These are phyloP conservation scores for Pestalotiopsis sp. DNA, from an alignment of 2,329 filamentous ascomycete species.

Conservation along the genomic window DNA sequence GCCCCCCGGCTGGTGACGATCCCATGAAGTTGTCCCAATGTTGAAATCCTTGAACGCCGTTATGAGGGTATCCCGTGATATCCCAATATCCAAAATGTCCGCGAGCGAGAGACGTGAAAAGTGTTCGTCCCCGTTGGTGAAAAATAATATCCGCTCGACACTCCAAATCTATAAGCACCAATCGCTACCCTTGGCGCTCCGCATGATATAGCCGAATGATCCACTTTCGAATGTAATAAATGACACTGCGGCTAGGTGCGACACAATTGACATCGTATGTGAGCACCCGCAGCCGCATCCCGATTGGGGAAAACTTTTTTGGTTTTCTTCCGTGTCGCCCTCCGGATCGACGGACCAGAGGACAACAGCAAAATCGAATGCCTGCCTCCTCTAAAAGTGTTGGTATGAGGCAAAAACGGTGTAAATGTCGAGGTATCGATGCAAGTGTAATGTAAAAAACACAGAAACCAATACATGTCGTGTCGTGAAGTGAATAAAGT, in stretches of 20 bases:
- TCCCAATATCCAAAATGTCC: slow-evolving; percentile 1
- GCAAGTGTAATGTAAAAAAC: background rate
- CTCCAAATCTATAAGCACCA: slow-evolving; percentile 10
- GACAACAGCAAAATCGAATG: background rate
- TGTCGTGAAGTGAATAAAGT: slow-evolving; percentile 16
- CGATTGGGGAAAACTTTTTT: background rate
- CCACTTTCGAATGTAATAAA: background rate
- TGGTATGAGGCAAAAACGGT: background rate
- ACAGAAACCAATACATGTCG: slow-evolving; percentile 21
- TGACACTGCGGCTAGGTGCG: background rate
- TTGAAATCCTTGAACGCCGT: slow-evolving; percentile 13
- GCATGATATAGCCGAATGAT: background rate
- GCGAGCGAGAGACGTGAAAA: slow-evolving; percentile 12
- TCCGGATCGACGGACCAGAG: too few relatives aligned
- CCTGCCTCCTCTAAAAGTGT: background rate
- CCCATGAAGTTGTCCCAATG: background rate
- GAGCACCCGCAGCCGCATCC: background rate
- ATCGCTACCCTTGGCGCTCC: slow-evolving; percentile 7
- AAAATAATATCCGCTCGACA: background rate
- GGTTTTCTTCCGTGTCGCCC: background rate
- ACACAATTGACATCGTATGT: background rate
- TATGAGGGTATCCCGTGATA: slow-evolving; percentile 14
- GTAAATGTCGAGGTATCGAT: slow-evolving; percentile 6
- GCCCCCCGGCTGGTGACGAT: background rate
- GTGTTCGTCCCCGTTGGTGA: background rate